Evolutionary conservation across 306 rosid species (phyloP).

Genomic region (Medicago ruthenica): DNA sequence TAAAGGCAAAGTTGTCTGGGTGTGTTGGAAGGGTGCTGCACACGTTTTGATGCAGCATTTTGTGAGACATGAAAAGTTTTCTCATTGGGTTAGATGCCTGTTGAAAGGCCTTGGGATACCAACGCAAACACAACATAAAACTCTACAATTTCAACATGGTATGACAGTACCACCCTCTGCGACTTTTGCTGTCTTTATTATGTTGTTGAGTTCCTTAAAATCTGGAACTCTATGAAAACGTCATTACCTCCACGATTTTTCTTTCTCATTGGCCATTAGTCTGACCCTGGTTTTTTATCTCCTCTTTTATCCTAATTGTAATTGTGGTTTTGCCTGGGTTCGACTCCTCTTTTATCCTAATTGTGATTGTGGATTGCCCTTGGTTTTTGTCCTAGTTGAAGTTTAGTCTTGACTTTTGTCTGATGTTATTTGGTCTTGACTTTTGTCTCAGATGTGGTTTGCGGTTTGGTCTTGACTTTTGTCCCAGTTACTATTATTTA

Average conservation of each 20-base stretch:
- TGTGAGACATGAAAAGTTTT: not conserved
- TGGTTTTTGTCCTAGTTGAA: too few species aligned
- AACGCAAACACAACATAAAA: not conserved
- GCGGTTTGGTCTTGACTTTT: not conserved
- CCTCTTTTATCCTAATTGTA: not conserved
- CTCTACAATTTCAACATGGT: not conserved
- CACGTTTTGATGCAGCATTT: not conserved
- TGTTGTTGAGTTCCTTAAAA: not conserved
- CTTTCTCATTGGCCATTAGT: not conserved
- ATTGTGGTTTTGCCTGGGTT: too few species aligned
- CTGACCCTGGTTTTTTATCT: not conserved
- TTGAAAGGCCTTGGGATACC: not conserved
- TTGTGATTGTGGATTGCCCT: too few species aligned
- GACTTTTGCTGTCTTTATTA: not conserved
- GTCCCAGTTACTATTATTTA: not conserved
- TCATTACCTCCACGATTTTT: not conserved
- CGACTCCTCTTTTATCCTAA: not conserved
- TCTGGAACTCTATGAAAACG: not conserved
- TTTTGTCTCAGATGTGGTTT: not conserved
- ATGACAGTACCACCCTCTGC: not conserved
- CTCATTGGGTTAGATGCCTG: not conserved
- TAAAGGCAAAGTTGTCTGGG: not conserved
- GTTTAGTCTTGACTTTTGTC: not conserved
- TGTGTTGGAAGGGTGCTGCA: conserved; percentile 5
- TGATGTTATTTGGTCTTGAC: not conserved